phyloP scores from a whole-genome alignment of 768 basidiomycete genomes.

The Pleurotus giganteus region DNA sequence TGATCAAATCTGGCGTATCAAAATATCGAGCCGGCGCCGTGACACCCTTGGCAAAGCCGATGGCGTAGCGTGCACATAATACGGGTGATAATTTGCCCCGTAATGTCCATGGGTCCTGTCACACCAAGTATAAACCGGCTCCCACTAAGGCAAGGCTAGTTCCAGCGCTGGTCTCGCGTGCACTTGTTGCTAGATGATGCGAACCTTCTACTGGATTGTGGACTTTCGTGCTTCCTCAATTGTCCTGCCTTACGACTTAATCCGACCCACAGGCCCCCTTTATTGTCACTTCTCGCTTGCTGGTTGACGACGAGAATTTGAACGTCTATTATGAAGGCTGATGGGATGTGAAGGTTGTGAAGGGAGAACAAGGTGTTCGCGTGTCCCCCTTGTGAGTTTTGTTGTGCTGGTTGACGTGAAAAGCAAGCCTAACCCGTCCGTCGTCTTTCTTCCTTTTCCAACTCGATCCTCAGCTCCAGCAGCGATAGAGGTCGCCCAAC shows the following conservation, averaged over 20 bases:
- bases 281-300: not conserved
- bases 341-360: conserved; percentile 6
- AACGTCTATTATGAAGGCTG: not conserved
- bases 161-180: conserved; percentile 9
- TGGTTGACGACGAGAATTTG: conserved; percentile 6
- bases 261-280: not conserved
- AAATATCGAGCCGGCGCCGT: conserved; percentile 1
- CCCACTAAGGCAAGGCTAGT: not conserved
- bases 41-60: conserved; percentile 3
- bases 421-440: not conserved
- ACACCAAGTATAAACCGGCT: conserved; percentile 6
- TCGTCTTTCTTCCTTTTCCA: not conserved
- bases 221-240: not conserved
- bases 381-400: not conserved
- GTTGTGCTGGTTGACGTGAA: conserved; percentile 5
- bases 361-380: conserved; percentile 5
- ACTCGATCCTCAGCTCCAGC: not conserved
- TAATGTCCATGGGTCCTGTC: conserved; percentile 10
- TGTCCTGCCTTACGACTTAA: not conserved
- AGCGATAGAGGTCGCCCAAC: no score
- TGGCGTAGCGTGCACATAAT: not conserved
- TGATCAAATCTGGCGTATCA: not conserved
- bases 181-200: conserved; percentile 3
- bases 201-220: not conserved
- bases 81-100: conserved; percentile 3